Conservation (phyloP, 805 yeast species). For the Dipodascopsis uninucleata region DNA sequence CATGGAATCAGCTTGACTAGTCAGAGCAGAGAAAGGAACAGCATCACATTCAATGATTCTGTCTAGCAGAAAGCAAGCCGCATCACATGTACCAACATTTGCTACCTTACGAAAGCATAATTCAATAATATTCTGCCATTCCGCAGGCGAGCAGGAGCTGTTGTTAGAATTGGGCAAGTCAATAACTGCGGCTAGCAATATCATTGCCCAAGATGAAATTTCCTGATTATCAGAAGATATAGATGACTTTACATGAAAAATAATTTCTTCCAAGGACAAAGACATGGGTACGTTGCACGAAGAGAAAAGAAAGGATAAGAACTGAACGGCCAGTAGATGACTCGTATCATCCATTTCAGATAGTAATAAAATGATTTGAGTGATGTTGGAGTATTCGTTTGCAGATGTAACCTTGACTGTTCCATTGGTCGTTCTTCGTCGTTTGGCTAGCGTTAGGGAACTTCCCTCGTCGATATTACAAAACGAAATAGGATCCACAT, state of each 20-base stretch:
- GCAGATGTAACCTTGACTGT: too few species aligned
- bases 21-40: constrained; percentile 2
- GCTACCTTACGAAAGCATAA: constrained; percentile 10
- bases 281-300: too few species aligned
- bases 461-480: too few species aligned
- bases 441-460: too few species aligned
- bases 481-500: constrained; percentile 1
- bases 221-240: constrained; percentile 6
- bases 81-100: constrained; percentile 7
- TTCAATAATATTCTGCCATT: constrained; percentile 14
- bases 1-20: constrained; percentile 2
- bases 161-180: not conserved
- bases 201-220: constrained; percentile 21
- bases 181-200: constrained; percentile 7
- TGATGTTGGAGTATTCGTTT: too few species aligned
- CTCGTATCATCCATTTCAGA: too few species aligned
- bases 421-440: too few species aligned
- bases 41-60: not conserved
- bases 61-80: constrained; percentile 14
- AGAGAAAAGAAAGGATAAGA: too few species aligned
- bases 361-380: too few species aligned
- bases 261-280: too few species aligned
- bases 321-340: too few species aligned
- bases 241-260: not conserved
- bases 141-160: too few species aligned